These are phyloP conservation scores for Dactylellina sp. DNA, from an alignment of 2,329 filamentous ascomycete species.

Conservation along the genomic window DNA sequence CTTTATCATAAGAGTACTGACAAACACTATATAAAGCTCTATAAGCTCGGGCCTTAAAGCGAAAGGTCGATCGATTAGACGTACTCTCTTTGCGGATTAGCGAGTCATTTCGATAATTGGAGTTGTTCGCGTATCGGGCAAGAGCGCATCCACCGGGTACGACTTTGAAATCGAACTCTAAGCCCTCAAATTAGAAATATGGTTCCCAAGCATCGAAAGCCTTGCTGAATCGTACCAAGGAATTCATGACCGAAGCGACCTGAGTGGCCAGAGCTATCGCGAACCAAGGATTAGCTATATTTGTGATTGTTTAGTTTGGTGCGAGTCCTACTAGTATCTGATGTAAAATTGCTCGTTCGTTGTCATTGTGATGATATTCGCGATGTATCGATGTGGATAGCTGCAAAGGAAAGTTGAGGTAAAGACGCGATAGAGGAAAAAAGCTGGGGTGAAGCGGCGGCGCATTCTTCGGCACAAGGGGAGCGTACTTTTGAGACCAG, in stretches of 20 bases:
- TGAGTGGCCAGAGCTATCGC: slow-evolving; percentile 88
- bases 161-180: slow-evolving; percentile 96
- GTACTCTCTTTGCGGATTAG: slow-evolving; percentile 98
- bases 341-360: slow-evolving; percentile 90
- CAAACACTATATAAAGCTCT: slow-evolving; percentile 77
- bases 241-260: slow-evolving; percentile 99
- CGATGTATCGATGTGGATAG: slow-evolving; percentile 11
- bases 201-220: not conserved
- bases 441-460: slow-evolving; percentile 23
- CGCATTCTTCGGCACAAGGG: slow-evolving; percentile 34
- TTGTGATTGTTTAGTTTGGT: not conserved
- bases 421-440: slow-evolving; percentile 52
- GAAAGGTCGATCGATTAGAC: slow-evolving; percentile 62
- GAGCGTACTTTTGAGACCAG: slow-evolving; percentile 45
- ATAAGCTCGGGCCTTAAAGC: slow-evolving; percentile 22
- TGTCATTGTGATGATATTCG: slow-evolving; percentile 69
- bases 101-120: slow-evolving; percentile 98
- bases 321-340: slow-evolving; percentile 85
- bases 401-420: slow-evolving; percentile 8
- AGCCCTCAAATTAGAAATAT: slow-evolving; percentile 58
- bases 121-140: slow-evolving; percentile 98
- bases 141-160: slow-evolving; percentile 94
- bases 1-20: slow-evolving; percentile 87
- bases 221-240: slow-evolving; percentile 73
- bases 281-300: slow-evolving; percentile 42